Percentiles rank a stretch among this genome's conserved stretches.
Evolutionary conservation across 306 rosid genomes (phyloP).

Genomic region (Myrica gale): DNA sequence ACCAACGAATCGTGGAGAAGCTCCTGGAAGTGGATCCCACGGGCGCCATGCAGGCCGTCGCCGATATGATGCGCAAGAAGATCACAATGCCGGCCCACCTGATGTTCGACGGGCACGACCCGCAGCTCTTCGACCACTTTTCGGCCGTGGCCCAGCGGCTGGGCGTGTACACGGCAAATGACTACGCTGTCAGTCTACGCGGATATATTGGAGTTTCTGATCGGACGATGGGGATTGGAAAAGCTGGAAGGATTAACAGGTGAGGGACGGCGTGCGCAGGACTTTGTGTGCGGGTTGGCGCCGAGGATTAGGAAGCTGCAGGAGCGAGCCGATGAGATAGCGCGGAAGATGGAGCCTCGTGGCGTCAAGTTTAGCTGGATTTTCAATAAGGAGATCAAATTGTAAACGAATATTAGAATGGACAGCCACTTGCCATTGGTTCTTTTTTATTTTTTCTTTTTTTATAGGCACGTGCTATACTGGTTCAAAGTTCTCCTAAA

Average conservation of each 20-base stretch:
- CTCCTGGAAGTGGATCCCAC: slow-evolving; percentile 66
- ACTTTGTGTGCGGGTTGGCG: slow-evolving; percentile 50
- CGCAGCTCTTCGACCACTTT: slow-evolving; percentile 51
- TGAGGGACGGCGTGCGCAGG: slow-evolving; percentile 49
- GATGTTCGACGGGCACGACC: slow-evolving; percentile 64
- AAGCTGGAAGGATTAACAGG: slow-evolving; percentile 44
- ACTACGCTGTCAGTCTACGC: no score
- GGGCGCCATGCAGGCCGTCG: slow-evolving; percentile 47
- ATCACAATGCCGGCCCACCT: slow-evolving; percentile 68
- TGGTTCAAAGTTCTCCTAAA: no score
- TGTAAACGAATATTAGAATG: not conserved
- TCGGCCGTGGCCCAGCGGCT: slow-evolving; percentile 52
- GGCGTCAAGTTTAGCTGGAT: slow-evolving; percentile 61
- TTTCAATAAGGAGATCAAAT: slow-evolving; percentile 24
- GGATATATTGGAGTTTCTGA: slow-evolving; percentile 50
- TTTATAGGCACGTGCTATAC: no score
- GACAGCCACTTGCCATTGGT: not conserved
- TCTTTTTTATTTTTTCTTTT: no score
- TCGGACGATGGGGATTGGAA: slow-evolving; percentile 56
- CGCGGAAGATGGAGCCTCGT: slow-evolving; percentile 36
- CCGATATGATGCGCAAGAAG: slow-evolving; percentile 63
- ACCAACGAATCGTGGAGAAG: slow-evolving; percentile 54
- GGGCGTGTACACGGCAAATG: slow-evolving; percentile 58
- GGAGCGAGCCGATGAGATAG: slow-evolving; percentile 51
- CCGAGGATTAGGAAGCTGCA: slow-evolving; percentile 57